Base-by-base conservation (phyloP, 768 basidiomycete species). In the Xerocomellus chrysenteron region DNA sequence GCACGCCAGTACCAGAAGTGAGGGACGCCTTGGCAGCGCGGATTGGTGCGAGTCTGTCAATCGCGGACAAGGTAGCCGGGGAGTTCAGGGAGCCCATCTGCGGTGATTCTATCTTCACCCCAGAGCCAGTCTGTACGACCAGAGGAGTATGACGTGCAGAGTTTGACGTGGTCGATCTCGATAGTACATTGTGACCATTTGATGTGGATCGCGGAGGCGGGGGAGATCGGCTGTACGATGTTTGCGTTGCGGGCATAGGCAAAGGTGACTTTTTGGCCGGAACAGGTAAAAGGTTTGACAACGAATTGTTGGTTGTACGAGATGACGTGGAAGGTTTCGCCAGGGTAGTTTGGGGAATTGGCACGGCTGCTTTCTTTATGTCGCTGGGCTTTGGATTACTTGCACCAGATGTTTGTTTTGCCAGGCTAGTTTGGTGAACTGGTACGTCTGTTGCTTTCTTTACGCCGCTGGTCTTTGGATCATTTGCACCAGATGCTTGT, bases 1-100 rank as follows among this genome's bases (percentile, higher is more conserved):
- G 56, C n/a, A 24, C 4, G n/a, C 47, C 37, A 28, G 28, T 28
- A 28, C 28, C 28, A 28, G 28, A 32, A 30, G 47, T n/a, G 32
- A 73, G 58, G 9, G 64, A 58, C 2, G 68, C 70, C 47, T 73
- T 72, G 7, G 62, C 70, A 28, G 72, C 72, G 28, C 70, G 70
- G 56, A 72, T 72, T 21, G 70, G 70, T 5, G 72, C 70, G 7
- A 73, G 59, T 56, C 68, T 73, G 37, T 72, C 70, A 30, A 44
- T 12, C 4, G 47, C 53, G 3, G 60, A 60, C 13, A 26, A 19
- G 10, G 32, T 5, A 32, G 35, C 51, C 14, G 61, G 49, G 12
- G 60, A 59, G 24, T 53, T 61, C 37, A 61, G 4, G 17, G 63
- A 39, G 16, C 13, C 19, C 6, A 58, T 44, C 44, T 56, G 57